Evolutionary conservation across 306 rosid genomes (phyloP), one percentile per base, ranked within the genome.

Genomic region (Pterocarpus santalinus): DNA sequence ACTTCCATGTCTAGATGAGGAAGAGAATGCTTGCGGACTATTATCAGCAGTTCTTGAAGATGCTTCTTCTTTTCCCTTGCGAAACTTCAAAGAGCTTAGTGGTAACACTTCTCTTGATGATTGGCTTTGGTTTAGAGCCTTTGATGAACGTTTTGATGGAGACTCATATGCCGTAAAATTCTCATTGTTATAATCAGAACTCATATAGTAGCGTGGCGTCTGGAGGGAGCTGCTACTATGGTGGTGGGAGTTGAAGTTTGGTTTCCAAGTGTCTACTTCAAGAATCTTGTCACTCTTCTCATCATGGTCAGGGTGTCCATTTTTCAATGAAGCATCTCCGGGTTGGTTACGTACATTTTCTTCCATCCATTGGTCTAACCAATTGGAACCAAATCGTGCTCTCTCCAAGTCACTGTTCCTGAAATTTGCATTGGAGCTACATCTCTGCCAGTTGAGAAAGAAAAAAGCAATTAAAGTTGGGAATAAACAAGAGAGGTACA

Each of bases 191-290:
- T 67, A 55, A 57, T 87, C 87, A 41, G 88, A 86, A 63, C 83
- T 75, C 78, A 78, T 11, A 56, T 61, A 74, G 77, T 58, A 58
- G 39, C 84, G 88, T 34, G 92, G 34, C 33, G 84, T 72, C 64
- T 83, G 87, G 61, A 75, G 86, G 70, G 83, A 52, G 73, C 39
- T 83, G 75, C 77, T 75, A 10, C 83, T 80, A 17, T 64, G 90
- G 57, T 68, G 90, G 62, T 90, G 91, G 35, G 88, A 46, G 63
- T 84, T 87, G 79, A 90, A 73, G 80, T 86, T 89, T 69, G 98
- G 94, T 84, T 90, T 91, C 98, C 99, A 93, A 15, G 97, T 95
- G 79, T 95, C 99, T 38, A 95, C 97, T 88, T 95, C 99, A 1
- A 95, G 98, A 86, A 93, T 89, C 79, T 95, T 95, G 90, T 93